Base-by-base conservation (phyloP, 2,329 filamentous ascomycete genomes). In the Fusarium sp. region DNA sequence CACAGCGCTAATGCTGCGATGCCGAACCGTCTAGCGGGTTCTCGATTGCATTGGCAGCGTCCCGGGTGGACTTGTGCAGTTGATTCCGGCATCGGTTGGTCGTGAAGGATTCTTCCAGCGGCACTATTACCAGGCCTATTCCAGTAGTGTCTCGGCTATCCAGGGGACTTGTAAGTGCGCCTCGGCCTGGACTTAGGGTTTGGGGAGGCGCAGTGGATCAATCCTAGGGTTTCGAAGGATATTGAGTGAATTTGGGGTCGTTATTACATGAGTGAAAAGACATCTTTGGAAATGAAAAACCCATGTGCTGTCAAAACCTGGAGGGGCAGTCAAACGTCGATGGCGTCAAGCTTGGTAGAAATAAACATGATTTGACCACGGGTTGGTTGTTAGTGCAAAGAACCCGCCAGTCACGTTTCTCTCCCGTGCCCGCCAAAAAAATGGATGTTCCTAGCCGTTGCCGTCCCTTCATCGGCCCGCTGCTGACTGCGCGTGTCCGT, bases 181-280 rank as follows among this genome's bases (percentile, higher is more conserved):
- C 43, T 64, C 48, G 70, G 72, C 48, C 45, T 67, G 66, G 70
- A 52, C 62, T 76, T 75, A 75, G 73, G 73, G 73, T 74, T 76
- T 52, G 18, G 30, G 52, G 64, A 68, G 65, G 43, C 25, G 60
- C 59, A 59, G 73, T 76, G 73, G 73, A 76, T 73, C 73, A 37
- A n/a, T 41, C 43, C 66, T 75, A 75, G 73, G 73, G 73, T 56
- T 75, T 60, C 18, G 48, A 52, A n/a, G 43, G 48, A 27, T 35
- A 72, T 18, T 37, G 58, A 41, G 32, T 16, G 32, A 50, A n/a
- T 52, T 37, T 10, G 18, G 32, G n/a, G 25, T 16, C n/a, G 11
- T 43, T 35, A 54, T 64, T 54, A n/a, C 23, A 18, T 25, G n/a
- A 25, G 34, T 20, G 30, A 2, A 34, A 52, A 23, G 61, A 13